phyloP scores from a whole-genome alignment of 2,329 filamentous ascomycete species.

The Cordyceps javanica region DNA sequence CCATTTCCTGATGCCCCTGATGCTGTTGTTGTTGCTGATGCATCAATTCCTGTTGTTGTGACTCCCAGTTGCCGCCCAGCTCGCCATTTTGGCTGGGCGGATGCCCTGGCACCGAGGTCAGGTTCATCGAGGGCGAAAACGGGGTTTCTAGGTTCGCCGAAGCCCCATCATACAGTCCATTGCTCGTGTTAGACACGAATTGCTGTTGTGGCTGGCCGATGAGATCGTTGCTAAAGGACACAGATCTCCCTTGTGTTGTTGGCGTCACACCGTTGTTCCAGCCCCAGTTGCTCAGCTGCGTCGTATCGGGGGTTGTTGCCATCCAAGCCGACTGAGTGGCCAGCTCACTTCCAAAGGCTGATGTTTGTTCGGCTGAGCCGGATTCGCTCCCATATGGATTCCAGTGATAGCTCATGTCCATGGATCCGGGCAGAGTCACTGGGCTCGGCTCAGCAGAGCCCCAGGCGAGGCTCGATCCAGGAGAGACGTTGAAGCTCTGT shows the following conservation, averaged over 20 bases:
- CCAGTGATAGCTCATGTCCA: slow-evolving; percentile 4
- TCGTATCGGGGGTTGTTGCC: background rate
- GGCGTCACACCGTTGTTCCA: background rate
- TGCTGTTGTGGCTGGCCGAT: background rate
- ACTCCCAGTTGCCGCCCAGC: background rate
- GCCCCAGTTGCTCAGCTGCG: background rate
- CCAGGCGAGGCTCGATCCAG: background rate
- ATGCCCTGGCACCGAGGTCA: background rate
- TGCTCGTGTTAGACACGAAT: background rate
- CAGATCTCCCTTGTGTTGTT: background rate
- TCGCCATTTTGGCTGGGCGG: background rate
- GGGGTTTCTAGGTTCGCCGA: background rate
- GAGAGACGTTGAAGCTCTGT: background rate
- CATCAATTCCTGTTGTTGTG: background rate
- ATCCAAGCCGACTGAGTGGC: background rate
- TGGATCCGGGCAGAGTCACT: background rate
- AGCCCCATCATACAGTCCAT: background rate
- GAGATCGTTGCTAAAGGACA: background rate
- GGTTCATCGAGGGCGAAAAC: background rate
- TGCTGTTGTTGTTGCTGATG: background rate
- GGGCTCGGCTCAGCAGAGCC: background rate
- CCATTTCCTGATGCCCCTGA: background rate
- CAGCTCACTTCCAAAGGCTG: background rate
- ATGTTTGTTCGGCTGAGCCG: background rate
- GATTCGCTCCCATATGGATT: background rate